Evolutionary conservation across 1,284 basidiomycete genomes (phyloP).

Genomic region (Moesziomyces globuligerus): DNA sequence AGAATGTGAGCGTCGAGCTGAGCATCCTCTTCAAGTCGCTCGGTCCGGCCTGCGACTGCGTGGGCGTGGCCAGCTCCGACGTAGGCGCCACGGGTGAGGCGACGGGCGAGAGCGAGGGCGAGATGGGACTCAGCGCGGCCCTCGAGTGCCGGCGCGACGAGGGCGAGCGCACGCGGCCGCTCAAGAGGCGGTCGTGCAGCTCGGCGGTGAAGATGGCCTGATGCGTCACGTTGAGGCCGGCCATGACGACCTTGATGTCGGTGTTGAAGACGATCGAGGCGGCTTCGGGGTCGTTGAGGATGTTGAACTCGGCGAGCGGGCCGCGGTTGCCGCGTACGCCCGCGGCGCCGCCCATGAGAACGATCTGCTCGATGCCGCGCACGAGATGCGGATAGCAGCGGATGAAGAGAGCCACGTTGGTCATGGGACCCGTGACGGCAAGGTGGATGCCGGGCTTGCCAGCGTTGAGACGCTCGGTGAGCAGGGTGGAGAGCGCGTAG

Average conservation of each 20-base stretch:
- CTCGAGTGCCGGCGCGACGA: conserved; percentile 36
- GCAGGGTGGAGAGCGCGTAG: conserved; percentile 65
- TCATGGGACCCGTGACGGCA: conserved; percentile 59
- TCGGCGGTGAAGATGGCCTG: conserved; percentile 53
- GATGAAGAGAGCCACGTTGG: conserved; percentile 59
- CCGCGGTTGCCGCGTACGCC: conserved; percentile 55
- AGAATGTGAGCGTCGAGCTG: conserved; percentile 56
- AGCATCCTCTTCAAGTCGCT: conserved; percentile 44
- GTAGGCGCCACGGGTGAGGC: conserved; percentile 13
- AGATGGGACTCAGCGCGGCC: conserved; percentile 8
- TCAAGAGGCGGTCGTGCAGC: conserved; percentile 44
- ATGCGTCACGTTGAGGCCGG: conserved; percentile 62
- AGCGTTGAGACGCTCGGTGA: conserved; percentile 67
- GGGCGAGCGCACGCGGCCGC: conserved; percentile 16
- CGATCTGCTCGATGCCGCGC: conserved; percentile 54
- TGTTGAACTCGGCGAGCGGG: conserved; percentile 59
- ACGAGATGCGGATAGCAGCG: conserved; percentile 50
- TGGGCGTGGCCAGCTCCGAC: conserved; percentile 17
- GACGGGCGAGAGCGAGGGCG: conserved; percentile 18
- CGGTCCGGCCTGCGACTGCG: conserved; percentile 21
- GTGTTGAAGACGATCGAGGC: conserved; percentile 57
- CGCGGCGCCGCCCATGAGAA: conserved; percentile 60
- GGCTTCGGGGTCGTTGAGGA: conserved; percentile 61
- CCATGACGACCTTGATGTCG: conserved; percentile 57
- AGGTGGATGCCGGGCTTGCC: conserved; percentile 46